Percentiles rank a stretch among this genome's conserved stretches.
phyloP scores from a whole-genome alignment of 176 grass and related monocot species.

The Bonia amplexicaulis region DNA sequence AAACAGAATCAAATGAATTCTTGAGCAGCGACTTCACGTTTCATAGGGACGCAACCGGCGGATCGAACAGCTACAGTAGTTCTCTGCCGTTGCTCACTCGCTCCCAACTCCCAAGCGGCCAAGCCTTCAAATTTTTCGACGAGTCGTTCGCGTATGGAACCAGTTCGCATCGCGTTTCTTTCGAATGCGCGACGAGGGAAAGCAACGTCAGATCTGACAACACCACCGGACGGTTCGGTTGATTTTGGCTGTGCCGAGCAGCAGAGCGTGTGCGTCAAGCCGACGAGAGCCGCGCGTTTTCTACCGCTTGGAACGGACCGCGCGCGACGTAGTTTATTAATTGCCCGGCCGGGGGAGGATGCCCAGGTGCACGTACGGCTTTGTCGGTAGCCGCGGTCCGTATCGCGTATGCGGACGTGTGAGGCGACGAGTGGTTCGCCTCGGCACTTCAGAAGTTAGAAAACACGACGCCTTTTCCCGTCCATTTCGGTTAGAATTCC shows the following conservation, averaged over 20 bases:
- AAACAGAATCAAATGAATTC: neutral
- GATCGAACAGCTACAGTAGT: too few relatives aligned
- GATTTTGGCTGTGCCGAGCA: neutral
- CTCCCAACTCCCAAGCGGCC: neutral
- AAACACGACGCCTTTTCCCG: neutral
- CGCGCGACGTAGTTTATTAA: too few relatives aligned
- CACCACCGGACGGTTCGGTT: neutral
- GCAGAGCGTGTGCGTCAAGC: neutral
- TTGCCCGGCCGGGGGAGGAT: too few relatives aligned
- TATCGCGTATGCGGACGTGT: neutral
- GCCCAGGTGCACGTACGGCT: neutral
- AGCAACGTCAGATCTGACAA: neutral
- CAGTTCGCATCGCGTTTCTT: neutral
- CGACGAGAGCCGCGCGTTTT: neutral
- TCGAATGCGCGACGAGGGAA: neutral
- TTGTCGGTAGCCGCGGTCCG: neutral
- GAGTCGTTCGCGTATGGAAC: neutral
- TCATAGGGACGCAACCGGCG: neutral
- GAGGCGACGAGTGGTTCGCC: neutral
- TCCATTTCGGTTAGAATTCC: neutral
- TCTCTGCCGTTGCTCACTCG: neutral
- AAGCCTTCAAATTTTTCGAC: neutral
- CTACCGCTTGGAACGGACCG: neutral
- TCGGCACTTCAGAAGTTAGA: neutral
- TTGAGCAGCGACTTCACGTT: neutral